These are phyloP conservation scores for Heliamphora pulchella DNA, from an alignment of 179 eudicot species.

Conservation along the genomic window DNA sequence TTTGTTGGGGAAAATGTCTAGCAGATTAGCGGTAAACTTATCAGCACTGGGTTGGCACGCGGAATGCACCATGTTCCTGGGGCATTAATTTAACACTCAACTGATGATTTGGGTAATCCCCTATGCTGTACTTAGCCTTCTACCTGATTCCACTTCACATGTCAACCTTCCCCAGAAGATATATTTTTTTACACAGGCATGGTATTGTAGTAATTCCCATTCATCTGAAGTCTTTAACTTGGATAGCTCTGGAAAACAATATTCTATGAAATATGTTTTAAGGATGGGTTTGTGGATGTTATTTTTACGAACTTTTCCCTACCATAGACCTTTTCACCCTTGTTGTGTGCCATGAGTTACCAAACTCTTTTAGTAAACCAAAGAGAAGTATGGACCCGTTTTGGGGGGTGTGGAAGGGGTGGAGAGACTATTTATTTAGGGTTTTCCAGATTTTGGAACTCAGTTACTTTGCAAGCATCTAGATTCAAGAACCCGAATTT, in stretches of 20 bases:
- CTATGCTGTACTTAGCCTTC: neutral
- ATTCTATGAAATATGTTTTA: neutral
- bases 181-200: neutral
- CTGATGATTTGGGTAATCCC: neutral
- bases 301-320: neutral
- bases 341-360: neutral
- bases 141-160: neutral
- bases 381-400: neutral
- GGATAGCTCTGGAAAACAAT: neutral
- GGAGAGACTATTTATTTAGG: too few species aligned
- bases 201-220: too few species aligned
- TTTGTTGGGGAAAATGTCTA: neutral
- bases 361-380: neutral
- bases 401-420: neutral
- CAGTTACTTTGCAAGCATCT: too few species aligned
- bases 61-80: neutral
- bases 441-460: too few species aligned
- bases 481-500: too few species aligned
- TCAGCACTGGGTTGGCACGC: neutral
- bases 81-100: conserved; percentile 1
- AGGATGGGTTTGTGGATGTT: neutral
- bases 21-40: too few species aligned
- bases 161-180: neutral
- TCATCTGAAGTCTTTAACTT: neutral
- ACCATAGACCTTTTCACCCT: neutral